Evolutionary conservation across 257 asterid species (phyloP).

Genomic region (Gynochthodes officinalis): DNA sequence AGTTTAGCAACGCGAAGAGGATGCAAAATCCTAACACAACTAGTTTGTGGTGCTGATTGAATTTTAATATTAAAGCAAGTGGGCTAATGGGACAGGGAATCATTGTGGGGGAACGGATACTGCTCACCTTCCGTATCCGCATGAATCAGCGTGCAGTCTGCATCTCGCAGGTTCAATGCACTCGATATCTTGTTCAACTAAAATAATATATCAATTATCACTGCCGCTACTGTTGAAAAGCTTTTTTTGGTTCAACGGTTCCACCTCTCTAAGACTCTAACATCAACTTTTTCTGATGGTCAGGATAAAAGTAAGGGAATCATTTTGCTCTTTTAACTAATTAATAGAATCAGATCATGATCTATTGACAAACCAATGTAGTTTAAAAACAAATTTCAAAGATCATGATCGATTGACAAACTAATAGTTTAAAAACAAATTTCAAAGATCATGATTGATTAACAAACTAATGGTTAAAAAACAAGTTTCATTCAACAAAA

Average conservation of each 20-base stretch:
- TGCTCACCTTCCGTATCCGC: neutral
- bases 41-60: neutral
- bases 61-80: neutral
- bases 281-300: neutral
- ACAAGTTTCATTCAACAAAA: neutral
- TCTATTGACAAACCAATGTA: no score
- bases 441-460: neutral
- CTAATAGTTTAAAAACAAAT: no score
- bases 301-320: neutral
- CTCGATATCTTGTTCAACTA: neutral
- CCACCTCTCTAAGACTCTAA: no score
- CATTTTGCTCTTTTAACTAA: neutral
- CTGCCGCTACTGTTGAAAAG: no score
- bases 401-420: no score
- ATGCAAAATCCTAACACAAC: neutral
- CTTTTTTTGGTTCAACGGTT: no score
- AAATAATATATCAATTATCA: no score
- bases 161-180: slow-evolving; percentile 22
- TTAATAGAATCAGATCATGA: neutral
- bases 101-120: no score
- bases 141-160: neutral
- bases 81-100: no score
- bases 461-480: neutral
- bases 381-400: no score
- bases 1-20: neutral